These are phyloP conservation scores for Lodderomyces elongisporus DNA, from an alignment of 1,139 yeast genomes.

Conservation along the genomic window DNA sequence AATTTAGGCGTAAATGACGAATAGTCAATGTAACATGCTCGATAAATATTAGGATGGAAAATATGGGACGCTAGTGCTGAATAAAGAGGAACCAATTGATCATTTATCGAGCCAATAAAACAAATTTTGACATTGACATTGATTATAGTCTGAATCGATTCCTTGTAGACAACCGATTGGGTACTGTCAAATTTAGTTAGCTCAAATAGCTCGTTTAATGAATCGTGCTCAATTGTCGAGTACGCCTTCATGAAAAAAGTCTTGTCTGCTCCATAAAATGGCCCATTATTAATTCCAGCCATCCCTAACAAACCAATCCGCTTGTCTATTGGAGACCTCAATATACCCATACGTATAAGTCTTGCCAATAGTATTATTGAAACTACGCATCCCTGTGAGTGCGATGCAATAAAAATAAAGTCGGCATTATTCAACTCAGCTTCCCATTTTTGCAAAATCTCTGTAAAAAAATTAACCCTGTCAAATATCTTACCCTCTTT, in stretches of 20 bases:
- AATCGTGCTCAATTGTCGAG: slow-evolving; percentile 83
- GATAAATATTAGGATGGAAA: slow-evolving; percentile 81
- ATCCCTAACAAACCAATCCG: slow-evolving; percentile 75
- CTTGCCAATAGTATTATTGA: slow-evolving; percentile 72
- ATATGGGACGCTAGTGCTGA: slow-evolving; percentile 81
- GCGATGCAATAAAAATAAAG: slow-evolving; percentile 82
- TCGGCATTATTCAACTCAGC: slow-evolving; percentile 72
- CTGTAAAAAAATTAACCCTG: slow-evolving; percentile 75
- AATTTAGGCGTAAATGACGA: slow-evolving; percentile 45
- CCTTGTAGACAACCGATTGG: slow-evolving; percentile 67
- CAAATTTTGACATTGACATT: slow-evolving; percentile 70
- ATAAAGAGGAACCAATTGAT: slow-evolving; percentile 87
- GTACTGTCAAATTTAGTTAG: slow-evolving; percentile 71
- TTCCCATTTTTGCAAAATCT: slow-evolving; percentile 66
- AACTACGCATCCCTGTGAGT: slow-evolving; percentile 95
- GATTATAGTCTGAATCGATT: slow-evolving; percentile 60
- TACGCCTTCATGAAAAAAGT: slow-evolving; percentile 80
- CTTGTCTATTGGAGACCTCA: slow-evolving; percentile 44
- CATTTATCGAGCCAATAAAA: slow-evolving; percentile 84
- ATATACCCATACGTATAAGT: slow-evolving; percentile 64
- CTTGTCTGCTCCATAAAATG: slow-evolving; percentile 85
- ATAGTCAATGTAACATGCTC: slow-evolving; percentile 86
- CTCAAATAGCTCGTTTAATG: slow-evolving; percentile 79
- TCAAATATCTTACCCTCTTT: slow-evolving; percentile 88
- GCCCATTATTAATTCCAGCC: slow-evolving; percentile 96